Evolutionary conservation across 1,284 basidiomycete genomes (phyloP).

Genomic region (Peniophora sp.): DNA sequence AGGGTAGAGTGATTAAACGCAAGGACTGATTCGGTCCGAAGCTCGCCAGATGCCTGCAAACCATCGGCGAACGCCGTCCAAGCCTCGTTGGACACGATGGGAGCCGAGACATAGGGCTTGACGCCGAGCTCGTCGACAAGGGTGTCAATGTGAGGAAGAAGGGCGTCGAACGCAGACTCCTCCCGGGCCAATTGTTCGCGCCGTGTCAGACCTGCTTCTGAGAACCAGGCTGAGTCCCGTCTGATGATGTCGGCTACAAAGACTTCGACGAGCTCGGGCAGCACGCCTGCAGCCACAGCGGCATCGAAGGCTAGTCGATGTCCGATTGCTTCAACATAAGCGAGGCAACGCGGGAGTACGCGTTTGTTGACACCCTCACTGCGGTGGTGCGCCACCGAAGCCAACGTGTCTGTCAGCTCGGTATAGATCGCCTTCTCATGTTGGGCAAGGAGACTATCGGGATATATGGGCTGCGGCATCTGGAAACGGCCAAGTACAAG

Average conservation of each 20-base stretch:
- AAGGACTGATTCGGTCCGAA: no score
- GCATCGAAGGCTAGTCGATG: slow-evolving; percentile 25
- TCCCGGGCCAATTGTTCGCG: slow-evolving; percentile 8
- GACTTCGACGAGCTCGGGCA: slow-evolving; percentile 12
- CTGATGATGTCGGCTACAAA: slow-evolving; percentile 16
- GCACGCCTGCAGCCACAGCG: slow-evolving; percentile 15
- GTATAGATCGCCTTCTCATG: slow-evolving; percentile 13
- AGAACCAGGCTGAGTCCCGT: slow-evolving; percentile 19
- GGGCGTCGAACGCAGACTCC: slow-evolving; percentile 9
- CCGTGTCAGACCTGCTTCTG: slow-evolving; percentile 10
- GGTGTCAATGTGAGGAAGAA: slow-evolving; percentile 10
- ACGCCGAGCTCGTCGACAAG: slow-evolving; percentile 14
- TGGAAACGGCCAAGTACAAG: slow-evolving; percentile 14
- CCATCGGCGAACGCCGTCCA: slow-evolving; percentile 15
- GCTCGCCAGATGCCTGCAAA: neutral
- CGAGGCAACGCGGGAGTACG: slow-evolving; percentile 18
- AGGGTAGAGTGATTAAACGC: no score
- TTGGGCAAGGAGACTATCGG: slow-evolving; percentile 13
- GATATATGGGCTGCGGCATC: slow-evolving; percentile 13
- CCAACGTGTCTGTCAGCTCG: slow-evolving; percentile 6
- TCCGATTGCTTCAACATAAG: slow-evolving; percentile 20
- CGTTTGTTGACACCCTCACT: no score
- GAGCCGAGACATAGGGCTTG: slow-evolving; percentile 16
- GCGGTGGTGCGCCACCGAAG: no score
- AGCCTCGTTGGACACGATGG: slow-evolving; percentile 15